Percentiles rank a stretch among this genome's conserved stretches.
Conservation (phyloP, 2,329 filamentous ascomycete genomes). For the Emergomyces orientalis region DNA sequence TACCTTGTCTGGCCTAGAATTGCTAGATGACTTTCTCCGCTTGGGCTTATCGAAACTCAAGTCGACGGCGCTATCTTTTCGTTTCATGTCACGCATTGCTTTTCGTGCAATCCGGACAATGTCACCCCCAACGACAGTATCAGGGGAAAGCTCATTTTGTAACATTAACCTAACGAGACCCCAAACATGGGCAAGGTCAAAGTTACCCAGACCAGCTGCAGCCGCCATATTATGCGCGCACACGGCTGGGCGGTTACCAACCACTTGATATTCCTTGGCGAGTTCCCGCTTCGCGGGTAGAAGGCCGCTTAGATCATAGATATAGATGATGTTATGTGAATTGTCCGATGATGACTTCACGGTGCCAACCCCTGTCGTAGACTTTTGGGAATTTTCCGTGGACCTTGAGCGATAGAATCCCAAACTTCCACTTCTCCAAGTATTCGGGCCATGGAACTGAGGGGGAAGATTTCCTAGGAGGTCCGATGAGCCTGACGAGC, state of each 20-base stretch:
- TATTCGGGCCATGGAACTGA: conserved; percentile 42
- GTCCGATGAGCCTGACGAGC: conserved; percentile 38
- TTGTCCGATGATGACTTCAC: conserved; percentile 35
- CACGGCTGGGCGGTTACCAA: conserved; percentile 70
- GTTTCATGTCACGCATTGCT: conserved; percentile 41
- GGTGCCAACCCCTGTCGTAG: conserved; percentile 49
- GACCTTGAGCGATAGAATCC: conserved; percentile 49
- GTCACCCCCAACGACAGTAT: conserved; percentile 51
- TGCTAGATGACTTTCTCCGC: conserved; percentile 29
- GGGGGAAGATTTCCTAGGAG: conserved; percentile 38
- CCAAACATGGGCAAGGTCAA: conserved; percentile 75
- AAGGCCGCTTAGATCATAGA: conserved; percentile 59
- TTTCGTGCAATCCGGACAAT: conserved; percentile 61
- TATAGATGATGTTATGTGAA: conserved; percentile 60
- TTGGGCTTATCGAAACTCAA: conserved; percentile 23
- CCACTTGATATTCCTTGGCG: conserved; percentile 71
- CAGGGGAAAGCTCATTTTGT: conserved; percentile 63
- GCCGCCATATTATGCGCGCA: conserved; percentile 76
- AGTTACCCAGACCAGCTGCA: conserved; percentile 59
- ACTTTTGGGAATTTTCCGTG: conserved; percentile 40
- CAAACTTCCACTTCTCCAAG: conserved; percentile 44
- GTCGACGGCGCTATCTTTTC: conserved; percentile 28
- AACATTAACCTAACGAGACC: conserved; percentile 68
- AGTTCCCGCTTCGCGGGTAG: conserved; percentile 72
- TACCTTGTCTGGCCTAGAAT: conserved; percentile 36